phyloP scores from a whole-genome alignment of 805 yeast species.

The Yamadazyma tumulicola region DNA sequence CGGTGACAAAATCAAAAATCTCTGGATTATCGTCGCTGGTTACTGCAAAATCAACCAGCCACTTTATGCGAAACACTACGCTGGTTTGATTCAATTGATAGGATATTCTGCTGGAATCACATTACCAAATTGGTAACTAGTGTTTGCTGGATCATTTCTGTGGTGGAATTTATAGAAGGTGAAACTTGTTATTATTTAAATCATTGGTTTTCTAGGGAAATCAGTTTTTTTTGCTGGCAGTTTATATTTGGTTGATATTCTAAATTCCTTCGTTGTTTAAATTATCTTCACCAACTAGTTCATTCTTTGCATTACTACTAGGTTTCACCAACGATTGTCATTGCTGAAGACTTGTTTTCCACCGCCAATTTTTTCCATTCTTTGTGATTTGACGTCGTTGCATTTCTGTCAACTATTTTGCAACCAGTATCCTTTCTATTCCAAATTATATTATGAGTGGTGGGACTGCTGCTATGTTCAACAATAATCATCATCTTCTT shows the following conservation, averaged over 20 bases:
- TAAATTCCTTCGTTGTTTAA: too few species aligned
- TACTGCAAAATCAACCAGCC: slow-evolving; percentile 6
- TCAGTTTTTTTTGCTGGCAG: neutral
- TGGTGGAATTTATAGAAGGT: neutral
- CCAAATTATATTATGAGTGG: slow-evolving; percentile 30
- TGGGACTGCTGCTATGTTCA: slow-evolving; percentile 24
- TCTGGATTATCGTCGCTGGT: too few species aligned
- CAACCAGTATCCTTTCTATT: too few species aligned
- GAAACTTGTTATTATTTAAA: neutral
- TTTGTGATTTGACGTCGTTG: too few species aligned
- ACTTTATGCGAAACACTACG: slow-evolving; percentile 1
- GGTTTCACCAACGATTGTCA: too few species aligned
- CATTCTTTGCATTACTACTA: too few species aligned
- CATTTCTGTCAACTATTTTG: too few species aligned
- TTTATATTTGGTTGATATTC: neutral
- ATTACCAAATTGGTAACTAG: slow-evolving; percentile 2
- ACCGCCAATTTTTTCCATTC: too few species aligned
- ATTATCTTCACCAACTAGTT: too few species aligned
- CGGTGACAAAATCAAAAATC: too few species aligned
- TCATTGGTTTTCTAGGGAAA: neutral
- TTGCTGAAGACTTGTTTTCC: too few species aligned
- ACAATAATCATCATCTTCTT: slow-evolving; percentile 29
- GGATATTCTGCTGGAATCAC: slow-evolving; percentile 7
- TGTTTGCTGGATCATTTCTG: slow-evolving; percentile 7
- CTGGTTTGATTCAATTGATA: slow-evolving; percentile 3